Evolutionary conservation across 495 filamentous ascomycete genomes (phyloP), one percentile per base, ranked within the genome.

Genomic region (Podospora tetraspora): DNA sequence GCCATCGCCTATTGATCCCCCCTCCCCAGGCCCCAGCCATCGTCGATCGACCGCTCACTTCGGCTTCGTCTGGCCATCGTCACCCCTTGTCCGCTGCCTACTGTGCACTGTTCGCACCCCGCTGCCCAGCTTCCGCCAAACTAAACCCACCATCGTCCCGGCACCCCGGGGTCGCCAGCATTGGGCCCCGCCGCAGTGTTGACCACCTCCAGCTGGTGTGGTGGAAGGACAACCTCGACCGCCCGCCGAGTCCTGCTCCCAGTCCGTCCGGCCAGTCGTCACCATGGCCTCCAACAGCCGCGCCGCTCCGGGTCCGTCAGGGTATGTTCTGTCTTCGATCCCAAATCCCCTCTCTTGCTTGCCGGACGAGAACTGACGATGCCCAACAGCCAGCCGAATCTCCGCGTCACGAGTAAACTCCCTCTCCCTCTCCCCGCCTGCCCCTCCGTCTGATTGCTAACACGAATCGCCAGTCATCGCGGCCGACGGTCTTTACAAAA

Each of bases 401-500:
- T 90, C 71, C 81, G 88, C 72, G 83, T 90, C 43, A 89, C 88
- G 64, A 89, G 88, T 90, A 80, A 74, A 81, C 77, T 56, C n/a
- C 63, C 73, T 52, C 70, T 32, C 22, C 19, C 30, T n/a, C 25
- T 37, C 29, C 64, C 12, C 7, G 30, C 30, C 43, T 58, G 65
- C 56, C 27, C 25, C 59, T 29, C 21, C 66, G 68, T 62, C 69
- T 22, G 30, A 57, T 63, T 64, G 57, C 68, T 73, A 66, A 76
- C 74, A 59, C 62, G 56, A 58, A 56, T 68, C n/a, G 64, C 25
- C 71, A 96, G 95, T 99, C 80, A 97, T 99, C 84, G 95, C 95
- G 71, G 95, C 95, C 69, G 95, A 99, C 84, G 93, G 96, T 60
- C 85, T 99, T 70, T 97, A 97, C 85, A 98, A 97, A 82, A 89